Percentiles rank a stretch among this genome's conserved stretches.
These are phyloP conservation scores for Gossypium lobatum DNA, from an alignment of 441 rosid genomes.

Conservation along the genomic window DNA sequence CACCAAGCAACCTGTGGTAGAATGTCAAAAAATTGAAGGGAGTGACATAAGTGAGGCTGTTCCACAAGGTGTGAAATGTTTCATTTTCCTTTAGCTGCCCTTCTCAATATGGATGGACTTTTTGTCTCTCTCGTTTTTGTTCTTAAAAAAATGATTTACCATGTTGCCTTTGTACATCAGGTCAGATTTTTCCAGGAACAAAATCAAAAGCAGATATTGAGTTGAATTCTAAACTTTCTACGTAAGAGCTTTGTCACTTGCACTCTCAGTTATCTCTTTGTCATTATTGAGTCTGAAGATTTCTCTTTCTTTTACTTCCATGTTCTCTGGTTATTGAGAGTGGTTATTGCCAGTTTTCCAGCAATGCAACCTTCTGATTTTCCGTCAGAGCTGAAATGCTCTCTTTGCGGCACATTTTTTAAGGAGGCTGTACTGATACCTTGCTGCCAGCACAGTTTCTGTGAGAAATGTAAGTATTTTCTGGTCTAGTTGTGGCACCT, in stretches of 20 bases:
- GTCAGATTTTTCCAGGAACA: slow-evolving; percentile 13
- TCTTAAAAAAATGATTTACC: neutral
- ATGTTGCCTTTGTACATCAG: slow-evolving; percentile 16
- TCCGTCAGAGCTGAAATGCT: slow-evolving; percentile 41
- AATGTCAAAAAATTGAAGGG: slow-evolving; percentile 27
- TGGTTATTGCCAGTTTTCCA: slow-evolving; percentile 13
- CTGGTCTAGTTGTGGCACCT: neutral
- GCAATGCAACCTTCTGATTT: slow-evolving; percentile 27
- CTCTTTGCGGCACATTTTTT: slow-evolving; percentile 34
- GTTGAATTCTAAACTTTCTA: slow-evolving; percentile 19
- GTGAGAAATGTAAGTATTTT: slow-evolving; percentile 40
- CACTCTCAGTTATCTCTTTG: neutral
- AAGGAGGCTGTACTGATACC: slow-evolving; percentile 58
- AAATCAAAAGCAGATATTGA: slow-evolving; percentile 21
- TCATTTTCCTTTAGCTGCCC: slow-evolving; percentile 2
- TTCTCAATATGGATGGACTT: neutral
- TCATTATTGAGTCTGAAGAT: slow-evolving; percentile 8
- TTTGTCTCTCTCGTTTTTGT: neutral
- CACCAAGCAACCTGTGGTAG: slow-evolving; percentile 21
- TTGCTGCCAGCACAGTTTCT: slow-evolving; percentile 58
- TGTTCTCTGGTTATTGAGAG: slow-evolving; percentile 17
- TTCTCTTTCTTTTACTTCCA: neutral
- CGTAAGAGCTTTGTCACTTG: slow-evolving; percentile 19
- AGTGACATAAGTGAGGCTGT: slow-evolving; percentile 28
- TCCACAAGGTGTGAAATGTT: slow-evolving; percentile 24